Conservation (phyloP, 768 basidiomycete species). For the Pisolithus tinctorius region DNA sequence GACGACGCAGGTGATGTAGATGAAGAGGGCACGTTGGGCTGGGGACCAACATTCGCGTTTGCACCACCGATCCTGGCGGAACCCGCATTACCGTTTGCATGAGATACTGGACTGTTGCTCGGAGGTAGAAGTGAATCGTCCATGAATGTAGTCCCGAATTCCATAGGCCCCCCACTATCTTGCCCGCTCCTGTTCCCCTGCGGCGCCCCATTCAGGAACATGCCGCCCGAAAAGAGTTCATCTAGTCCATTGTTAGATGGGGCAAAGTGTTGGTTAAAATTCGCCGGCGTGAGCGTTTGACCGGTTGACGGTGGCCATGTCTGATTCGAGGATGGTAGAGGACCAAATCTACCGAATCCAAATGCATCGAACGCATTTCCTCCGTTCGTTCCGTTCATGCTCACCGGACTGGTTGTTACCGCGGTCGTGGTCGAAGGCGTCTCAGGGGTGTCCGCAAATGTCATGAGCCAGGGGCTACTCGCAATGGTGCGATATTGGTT, state of each 20-base stretch:
- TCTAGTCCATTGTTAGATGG: slow-evolving; percentile 29
- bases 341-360: slow-evolving; percentile 31
- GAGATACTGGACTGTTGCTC: slow-evolving; percentile 49
- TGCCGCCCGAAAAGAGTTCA: slow-evolving; percentile 37
- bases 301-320: background rate
- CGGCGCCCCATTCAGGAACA: slow-evolving; percentile 15
- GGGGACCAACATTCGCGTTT: background rate
- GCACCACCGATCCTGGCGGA: background rate
- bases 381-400: slow-evolving; percentile 6
- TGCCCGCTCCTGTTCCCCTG: slow-evolving; percentile 12
- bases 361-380: slow-evolving; percentile 31
- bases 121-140: slow-evolving; percentile 22
- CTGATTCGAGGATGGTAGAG: background rate
- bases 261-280: slow-evolving; percentile 18
- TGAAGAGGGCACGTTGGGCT: slow-evolving; percentile 10
- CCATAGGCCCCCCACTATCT: slow-evolving; percentile 17
- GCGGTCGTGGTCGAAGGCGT: slow-evolving; percentile 27
- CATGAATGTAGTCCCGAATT: slow-evolving; percentile 26
- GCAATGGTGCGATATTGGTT: slow-evolving; percentile 74
- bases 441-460: slow-evolving; percentile 61
- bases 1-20: slow-evolving; percentile 17
- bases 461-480: slow-evolving; percentile 79
- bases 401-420: slow-evolving; percentile 4
- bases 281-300: slow-evolving; percentile 12
- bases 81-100: slow-evolving; percentile 23